Evolutionary conservation across 139 green algal species (phyloP).

Genomic region (Picochlorum costavermella): DNA sequence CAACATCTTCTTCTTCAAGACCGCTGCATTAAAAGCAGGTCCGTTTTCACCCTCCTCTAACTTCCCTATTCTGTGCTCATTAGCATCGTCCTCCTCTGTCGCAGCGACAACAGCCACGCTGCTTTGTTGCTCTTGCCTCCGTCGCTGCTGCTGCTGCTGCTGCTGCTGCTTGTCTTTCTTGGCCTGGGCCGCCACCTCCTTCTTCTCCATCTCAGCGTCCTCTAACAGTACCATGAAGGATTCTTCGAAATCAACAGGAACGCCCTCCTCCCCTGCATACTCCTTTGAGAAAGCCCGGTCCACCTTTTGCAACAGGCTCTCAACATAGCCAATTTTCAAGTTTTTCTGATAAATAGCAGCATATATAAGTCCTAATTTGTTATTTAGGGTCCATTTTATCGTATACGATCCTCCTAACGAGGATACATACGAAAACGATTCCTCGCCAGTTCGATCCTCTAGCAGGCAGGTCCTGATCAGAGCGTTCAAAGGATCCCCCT

Average conservation of each 20-base stretch:
- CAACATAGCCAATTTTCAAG: constrained; percentile 82
- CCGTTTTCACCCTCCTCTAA: not conserved
- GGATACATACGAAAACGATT: constrained; percentile 62
- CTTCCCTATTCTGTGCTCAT: not conserved
- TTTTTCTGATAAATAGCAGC: constrained; percentile 92
- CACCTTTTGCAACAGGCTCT: constrained; percentile 64
- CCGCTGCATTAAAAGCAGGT: constrained; percentile 6
- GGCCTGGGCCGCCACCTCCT: too few relatives aligned
- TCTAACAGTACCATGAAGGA: too few relatives aligned
- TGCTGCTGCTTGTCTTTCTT: too few relatives aligned
- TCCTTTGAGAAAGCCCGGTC: constrained; percentile 42
- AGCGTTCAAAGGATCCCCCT: constrained; percentile 59
- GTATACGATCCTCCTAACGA: constrained; percentile 62
- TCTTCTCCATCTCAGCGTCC: too few relatives aligned
- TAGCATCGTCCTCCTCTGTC: not conserved
- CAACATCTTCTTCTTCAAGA: not conserved
- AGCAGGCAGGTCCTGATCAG: constrained; percentile 80
- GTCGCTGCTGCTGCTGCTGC: too few relatives aligned
- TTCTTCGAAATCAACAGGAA: too few relatives aligned
- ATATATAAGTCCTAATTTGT: constrained; percentile 91
- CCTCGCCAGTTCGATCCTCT: constrained; percentile 80
- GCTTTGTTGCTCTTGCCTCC: too few relatives aligned
- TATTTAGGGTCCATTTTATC: constrained; percentile 95
- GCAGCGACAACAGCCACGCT: too few relatives aligned
- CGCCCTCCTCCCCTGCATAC: too few relatives aligned